Evolutionary conservation across 2,329 filamentous ascomycete species (phyloP), one percentile per base, ranked within the genome.

Genomic region (Pseudogymnoascus sp.): DNA sequence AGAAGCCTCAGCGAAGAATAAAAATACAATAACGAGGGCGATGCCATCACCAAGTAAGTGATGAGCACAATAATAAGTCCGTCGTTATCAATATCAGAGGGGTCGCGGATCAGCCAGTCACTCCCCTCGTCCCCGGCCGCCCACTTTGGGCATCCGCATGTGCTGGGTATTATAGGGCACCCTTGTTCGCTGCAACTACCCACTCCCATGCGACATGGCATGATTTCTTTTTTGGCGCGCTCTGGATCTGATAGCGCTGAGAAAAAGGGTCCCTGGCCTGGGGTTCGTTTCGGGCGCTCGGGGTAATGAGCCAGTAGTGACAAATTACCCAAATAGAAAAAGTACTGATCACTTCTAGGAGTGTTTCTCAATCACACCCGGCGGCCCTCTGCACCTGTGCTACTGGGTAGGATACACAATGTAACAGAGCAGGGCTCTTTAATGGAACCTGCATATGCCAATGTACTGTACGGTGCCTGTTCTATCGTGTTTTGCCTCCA

Each of bases 261-360:
- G 22, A 30, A 30, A 16, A 55, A 33, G 22, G 28, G 25, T 55
- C 49, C 49, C 49, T 55, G n/a, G 49, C 11, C 49, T 6, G 49
- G 49, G 49, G 28, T 19, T 55, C 25, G 49, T 55, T 55, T 55
- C 49, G 49, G 28, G n/a, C 4, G 16, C 16, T 55, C 28, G 28
- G 49, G 33, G 28, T 5, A 55, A 33, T 33, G 25, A 8, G 49
- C 28, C 49, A 55, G 49, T 33, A 33, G 25, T 55, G 49, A 55
- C 49, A 35, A 55, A 55, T 55, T 55, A 55, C 28, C 28, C 28
- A 55, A 55, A 33, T 35, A 35, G 49, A 33, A 55, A 55, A 55
- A 35, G 49, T 55, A 55, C 28, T 55, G 28, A 55, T 55, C 49
- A 55, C 49, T 7, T 55, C n/a, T 16, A 33, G 49, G 49, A 55